A percentile compares a stretch with the other conserved stretches of the same genome.
phyloP scores from a whole-genome alignment of 306 rosid species.

The Coriaria nepalensis region DNA sequence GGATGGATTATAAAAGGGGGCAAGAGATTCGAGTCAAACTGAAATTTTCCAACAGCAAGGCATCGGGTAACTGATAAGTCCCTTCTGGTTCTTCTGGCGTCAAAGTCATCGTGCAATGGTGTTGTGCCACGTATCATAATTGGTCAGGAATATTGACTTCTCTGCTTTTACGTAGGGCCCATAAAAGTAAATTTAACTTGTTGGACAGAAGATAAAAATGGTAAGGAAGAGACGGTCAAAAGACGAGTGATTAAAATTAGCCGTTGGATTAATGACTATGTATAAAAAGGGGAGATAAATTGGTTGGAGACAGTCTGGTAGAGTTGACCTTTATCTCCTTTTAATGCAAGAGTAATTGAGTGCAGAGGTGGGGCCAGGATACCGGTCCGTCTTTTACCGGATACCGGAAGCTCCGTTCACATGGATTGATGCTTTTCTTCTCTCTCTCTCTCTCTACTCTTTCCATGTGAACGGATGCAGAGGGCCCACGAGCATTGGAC shows the following conservation, averaged over 20 bases:
- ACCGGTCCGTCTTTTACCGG: constrained; percentile 20
- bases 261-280: constrained; percentile 33
- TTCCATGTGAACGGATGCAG: no score
- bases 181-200: constrained; percentile 10
- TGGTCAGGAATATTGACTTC: constrained; percentile 16
- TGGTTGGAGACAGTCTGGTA: constrained; percentile 51
- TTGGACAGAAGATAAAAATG: constrained; percentile 14
- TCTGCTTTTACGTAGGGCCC: constrained; percentile 11
- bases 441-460: constrained; percentile 2
- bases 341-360: constrained; percentile 43
- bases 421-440: constrained; percentile 5
- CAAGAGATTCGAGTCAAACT: constrained; percentile 24
- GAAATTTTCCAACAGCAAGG: constrained; percentile 14
- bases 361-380: constrained; percentile 19
- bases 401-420: constrained; percentile 27
- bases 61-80: constrained; percentile 9
- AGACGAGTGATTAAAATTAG: constrained; percentile 52
- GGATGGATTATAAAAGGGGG: not conserved
- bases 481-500: constrained; percentile 6
- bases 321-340: constrained; percentile 67
- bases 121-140: constrained; percentile 18
- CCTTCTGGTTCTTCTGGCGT: constrained; percentile 16
- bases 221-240: constrained; percentile 36
- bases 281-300: not conserved
- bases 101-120: constrained; percentile 23